Percentiles rank a stretch among this genome's conserved stretches.
Evolutionary conservation across 345 rosid species (phyloP).

Genomic region (Moricandia moricandioides): DNA sequence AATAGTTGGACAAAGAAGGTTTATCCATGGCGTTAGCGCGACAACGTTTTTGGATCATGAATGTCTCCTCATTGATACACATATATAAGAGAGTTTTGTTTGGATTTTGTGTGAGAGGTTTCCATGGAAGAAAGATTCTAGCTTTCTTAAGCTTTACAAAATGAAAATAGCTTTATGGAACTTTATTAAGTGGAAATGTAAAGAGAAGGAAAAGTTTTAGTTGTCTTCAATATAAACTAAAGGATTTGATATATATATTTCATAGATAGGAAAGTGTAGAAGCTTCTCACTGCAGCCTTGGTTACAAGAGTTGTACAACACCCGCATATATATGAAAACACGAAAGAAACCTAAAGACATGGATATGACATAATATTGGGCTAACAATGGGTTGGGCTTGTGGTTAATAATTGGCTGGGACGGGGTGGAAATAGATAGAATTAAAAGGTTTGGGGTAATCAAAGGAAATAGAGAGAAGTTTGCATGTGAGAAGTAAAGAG

Average conservation of each 20-base stretch:
- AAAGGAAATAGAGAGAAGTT: neutral
- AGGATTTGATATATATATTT: neutral
- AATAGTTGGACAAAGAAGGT: neutral
- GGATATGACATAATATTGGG: neutral
- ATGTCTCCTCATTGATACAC: neutral
- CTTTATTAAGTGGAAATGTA: neutral
- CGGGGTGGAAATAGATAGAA: neutral
- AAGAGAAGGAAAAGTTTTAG: neutral
- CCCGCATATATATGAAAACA: neutral
- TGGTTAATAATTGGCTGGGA: neutral
- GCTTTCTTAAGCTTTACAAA: neutral
- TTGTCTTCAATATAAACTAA: neutral
- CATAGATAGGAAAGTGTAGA: neutral
- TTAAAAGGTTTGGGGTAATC: slow-evolving; percentile 9
- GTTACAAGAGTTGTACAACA: no score
- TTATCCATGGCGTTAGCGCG: neutral
- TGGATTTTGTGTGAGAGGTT: neutral
- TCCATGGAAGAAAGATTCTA: neutral
- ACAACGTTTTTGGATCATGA: neutral
- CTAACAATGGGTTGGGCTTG: neutral
- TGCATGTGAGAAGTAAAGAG: neutral
- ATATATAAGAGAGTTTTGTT: neutral
- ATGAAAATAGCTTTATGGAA: neutral
- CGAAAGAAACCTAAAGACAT: neutral
- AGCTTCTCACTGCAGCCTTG: neutral